phyloP scores from a whole-genome alignment of 768 basidiomycete species.

The Ramaria sp. region DNA sequence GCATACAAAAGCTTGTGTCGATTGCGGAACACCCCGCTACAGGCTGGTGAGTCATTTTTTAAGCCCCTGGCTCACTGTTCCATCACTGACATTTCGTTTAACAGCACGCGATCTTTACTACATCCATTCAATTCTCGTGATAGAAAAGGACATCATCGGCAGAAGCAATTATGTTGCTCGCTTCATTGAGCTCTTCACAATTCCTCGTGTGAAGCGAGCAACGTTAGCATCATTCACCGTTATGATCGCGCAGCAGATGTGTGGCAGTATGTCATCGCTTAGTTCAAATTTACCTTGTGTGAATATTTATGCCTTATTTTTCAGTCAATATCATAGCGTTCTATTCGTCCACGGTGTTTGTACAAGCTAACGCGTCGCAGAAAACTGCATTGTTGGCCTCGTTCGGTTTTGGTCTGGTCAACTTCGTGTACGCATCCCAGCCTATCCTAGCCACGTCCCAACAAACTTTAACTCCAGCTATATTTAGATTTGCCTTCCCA shows the following conservation, averaged over 20 bases:
- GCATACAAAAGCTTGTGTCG: slow-evolving; percentile 54
- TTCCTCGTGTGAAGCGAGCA: slow-evolving; percentile 68
- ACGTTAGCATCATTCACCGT: slow-evolving; percentile 51
- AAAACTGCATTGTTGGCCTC: slow-evolving; percentile 49
- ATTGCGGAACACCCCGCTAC: slow-evolving; percentile 39
- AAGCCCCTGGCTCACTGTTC: too few relatives aligned
- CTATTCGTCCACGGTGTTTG: slow-evolving; percentile 73
- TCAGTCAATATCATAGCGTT: slow-evolving; percentile 67
- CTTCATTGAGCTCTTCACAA: slow-evolving; percentile 49
- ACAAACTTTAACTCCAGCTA: too few relatives aligned
- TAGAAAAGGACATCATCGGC: slow-evolving; percentile 45
- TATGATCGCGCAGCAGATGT: slow-evolving; percentile 79
- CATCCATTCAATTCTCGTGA: slow-evolving; percentile 57
- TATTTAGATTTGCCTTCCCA: slow-evolving; percentile 27
- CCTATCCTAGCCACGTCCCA: neutral
- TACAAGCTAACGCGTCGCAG: slow-evolving; percentile 41
- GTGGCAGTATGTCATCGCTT: slow-evolving; percentile 28
- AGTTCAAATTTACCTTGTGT: too few relatives aligned
- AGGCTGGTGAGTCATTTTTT: too few relatives aligned
- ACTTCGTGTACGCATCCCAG: neutral
- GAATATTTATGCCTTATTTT: too few relatives aligned
- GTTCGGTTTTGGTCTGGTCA: slow-evolving; percentile 39
- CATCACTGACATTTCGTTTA: too few relatives aligned
- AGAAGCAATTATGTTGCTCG: slow-evolving; percentile 32
- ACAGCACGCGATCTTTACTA: slow-evolving; percentile 17